Conservation (phyloP, 208 protist genomes). For the Tritrichomonas musculus region DNA sequence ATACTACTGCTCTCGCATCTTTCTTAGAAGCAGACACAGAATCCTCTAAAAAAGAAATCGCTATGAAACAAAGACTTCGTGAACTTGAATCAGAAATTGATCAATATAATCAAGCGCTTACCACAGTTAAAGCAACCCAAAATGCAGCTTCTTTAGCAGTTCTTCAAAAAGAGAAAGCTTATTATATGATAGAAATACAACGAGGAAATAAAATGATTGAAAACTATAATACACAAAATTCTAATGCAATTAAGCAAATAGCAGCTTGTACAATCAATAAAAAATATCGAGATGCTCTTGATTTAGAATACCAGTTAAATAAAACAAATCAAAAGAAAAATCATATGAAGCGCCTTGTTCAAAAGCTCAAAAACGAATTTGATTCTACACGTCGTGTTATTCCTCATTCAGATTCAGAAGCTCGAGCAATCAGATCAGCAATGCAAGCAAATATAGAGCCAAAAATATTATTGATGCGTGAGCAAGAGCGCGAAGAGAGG, state of each 20-base stretch:
- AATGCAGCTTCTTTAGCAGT: background rate
- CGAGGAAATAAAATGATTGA: background rate
- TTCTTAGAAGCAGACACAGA: background rate
- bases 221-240: background rate
- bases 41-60: background rate
- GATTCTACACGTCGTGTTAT: background rate
- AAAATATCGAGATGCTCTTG: background rate
- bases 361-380: background rate
- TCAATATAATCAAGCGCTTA: background rate
- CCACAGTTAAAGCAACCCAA: background rate
- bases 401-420: background rate
- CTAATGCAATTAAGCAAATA: background rate
- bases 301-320: background rate
- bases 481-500: background rate
- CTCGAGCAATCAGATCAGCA: background rate
- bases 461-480: background rate
- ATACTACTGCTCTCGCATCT: background rate
- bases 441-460: background rate
- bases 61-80: background rate
- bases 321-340: background rate
- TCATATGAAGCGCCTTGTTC: background rate
- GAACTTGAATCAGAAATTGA: background rate
- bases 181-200: conserved; percentile 3
- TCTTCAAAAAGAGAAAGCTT: conserved; percentile 9
- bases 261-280: background rate